These are phyloP conservation scores for Suillus subaureus DNA, from an alignment of 768 basidiomycete genomes.

Conservation along the genomic window DNA sequence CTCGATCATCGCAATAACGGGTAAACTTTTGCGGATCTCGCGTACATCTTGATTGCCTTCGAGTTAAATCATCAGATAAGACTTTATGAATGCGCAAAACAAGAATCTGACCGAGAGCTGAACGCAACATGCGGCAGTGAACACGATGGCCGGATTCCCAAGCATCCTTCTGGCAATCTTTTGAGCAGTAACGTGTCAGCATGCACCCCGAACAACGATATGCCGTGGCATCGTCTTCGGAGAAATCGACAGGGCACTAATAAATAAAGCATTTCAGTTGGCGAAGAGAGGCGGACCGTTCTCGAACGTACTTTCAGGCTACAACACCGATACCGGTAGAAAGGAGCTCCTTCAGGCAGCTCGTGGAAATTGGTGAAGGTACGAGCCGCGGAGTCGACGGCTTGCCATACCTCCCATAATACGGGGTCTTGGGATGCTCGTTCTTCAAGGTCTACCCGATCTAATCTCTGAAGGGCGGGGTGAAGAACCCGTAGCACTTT, in stretches of 20 bases:
- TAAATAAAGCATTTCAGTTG: background rate
- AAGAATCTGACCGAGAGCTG: background rate
- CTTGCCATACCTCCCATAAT: slow-evolving; percentile 3
- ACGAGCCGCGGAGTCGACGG: slow-evolving; percentile 1
- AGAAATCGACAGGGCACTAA: slow-evolving; percentile 2
- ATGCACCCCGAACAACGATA: slow-evolving; percentile 8
- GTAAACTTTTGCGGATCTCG: slow-evolving; percentile 7
- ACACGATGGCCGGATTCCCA: slow-evolving; percentile 2
- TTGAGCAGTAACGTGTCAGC: slow-evolving; percentile 6
- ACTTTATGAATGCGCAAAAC: background rate
- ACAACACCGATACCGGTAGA: slow-evolving; percentile 6
- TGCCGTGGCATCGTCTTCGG: slow-evolving; percentile 1
- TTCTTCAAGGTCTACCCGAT: background rate
- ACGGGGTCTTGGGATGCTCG: slow-evolving; percentile 3
- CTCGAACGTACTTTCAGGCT: background rate
- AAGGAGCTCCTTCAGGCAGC: slow-evolving; percentile 5
- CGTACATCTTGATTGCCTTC: slow-evolving; percentile 3
- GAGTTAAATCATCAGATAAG: background rate
- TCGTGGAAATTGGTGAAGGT: slow-evolving; percentile 7
- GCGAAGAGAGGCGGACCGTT: background rate
- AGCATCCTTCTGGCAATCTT: slow-evolving; percentile 2
- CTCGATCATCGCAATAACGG: slow-evolving; percentile 7
- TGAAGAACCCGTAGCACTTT: slow-evolving; percentile 8
- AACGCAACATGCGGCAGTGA: slow-evolving; percentile 6
- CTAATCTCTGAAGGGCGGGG: slow-evolving; percentile 6